Percentiles rank a stretch among this genome's conserved stretches.
Conservation (phyloP, 179 eudicot genomes). For the Drosera spatulata region DNA sequence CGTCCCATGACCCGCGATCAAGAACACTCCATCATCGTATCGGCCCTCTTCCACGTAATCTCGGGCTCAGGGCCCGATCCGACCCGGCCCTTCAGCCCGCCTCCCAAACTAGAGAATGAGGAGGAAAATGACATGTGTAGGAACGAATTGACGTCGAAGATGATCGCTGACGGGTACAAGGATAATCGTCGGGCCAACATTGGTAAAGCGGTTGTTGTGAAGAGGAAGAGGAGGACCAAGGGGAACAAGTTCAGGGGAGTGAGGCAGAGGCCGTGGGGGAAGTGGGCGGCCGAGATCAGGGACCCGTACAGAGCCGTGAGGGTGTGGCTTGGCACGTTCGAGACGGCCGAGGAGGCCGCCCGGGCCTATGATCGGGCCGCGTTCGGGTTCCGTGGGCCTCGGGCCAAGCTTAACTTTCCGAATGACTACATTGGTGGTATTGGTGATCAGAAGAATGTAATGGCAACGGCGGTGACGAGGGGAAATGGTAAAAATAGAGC, state of each 20-base stretch:
- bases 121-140: too few relatives aligned
- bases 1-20: slow-evolving; percentile 6
- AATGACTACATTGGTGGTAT: slow-evolving; percentile 12
- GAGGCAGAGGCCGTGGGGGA: slow-evolving; percentile 52
- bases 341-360: slow-evolving; percentile 45
- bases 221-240: slow-evolving; percentile 4
- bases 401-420: slow-evolving; percentile 41
- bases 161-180: too few relatives aligned
- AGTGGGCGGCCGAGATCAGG: slow-evolving; percentile 52
- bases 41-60: slow-evolving; percentile 25
- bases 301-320: slow-evolving; percentile 28
- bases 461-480: not conserved
- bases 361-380: slow-evolving; percentile 43
- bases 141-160: too few relatives aligned
- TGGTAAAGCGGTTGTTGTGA: not conserved
- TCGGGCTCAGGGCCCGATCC: slow-evolving; percentile 1
- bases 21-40: slow-evolving; percentile 30
- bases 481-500: too few relatives aligned
- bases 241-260: slow-evolving; percentile 42
- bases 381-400: slow-evolving; percentile 26
- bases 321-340: slow-evolving; percentile 47
- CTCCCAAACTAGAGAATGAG: too few relatives aligned
- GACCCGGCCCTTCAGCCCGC: too few relatives aligned
- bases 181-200: too few relatives aligned
- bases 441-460: too few relatives aligned